Percentiles rank a stretch among this genome's conserved stretches.
phyloP scores from a whole-genome alignment of 106 monocot species.

The Chionographis japonica region DNA sequence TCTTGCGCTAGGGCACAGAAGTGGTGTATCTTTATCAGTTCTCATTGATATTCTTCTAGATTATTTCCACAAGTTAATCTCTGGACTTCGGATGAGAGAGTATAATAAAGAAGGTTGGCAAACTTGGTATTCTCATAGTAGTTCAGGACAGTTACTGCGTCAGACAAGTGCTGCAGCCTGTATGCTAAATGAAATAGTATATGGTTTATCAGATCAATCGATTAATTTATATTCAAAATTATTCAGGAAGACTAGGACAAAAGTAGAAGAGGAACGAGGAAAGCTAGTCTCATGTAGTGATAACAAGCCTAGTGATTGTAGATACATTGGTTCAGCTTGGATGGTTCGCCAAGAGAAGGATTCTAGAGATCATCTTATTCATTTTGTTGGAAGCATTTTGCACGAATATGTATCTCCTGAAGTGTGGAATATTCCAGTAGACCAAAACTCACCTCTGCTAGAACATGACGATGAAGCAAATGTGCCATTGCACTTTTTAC shows the following conservation, averaged over 20 bases:
- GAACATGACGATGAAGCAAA: slow-evolving; percentile 21
- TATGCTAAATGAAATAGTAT: slow-evolving; percentile 87
- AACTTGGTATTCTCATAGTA: slow-evolving; percentile 56
- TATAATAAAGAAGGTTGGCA: slow-evolving; percentile 62
- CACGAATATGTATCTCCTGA: slow-evolving; percentile 84
- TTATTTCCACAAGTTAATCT: slow-evolving; percentile 54
- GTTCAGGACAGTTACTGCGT: slow-evolving; percentile 57
- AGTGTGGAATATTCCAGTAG: slow-evolving; percentile 80
- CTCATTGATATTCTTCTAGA: slow-evolving; percentile 75
- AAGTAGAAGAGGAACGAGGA: slow-evolving; percentile 7
- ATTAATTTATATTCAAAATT: slow-evolving; percentile 25
- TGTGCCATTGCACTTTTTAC: slow-evolving; percentile 63
- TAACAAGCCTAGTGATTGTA: slow-evolving; percentile 6
- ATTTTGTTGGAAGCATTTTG: slow-evolving; percentile 78
- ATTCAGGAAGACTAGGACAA: slow-evolving; percentile 20
- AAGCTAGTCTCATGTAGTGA: neutral
- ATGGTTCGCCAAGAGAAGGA: slow-evolving; percentile 25
- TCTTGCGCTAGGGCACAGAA: slow-evolving; percentile 35
- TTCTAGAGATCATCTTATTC: slow-evolving; percentile 38
- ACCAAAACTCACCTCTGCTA: slow-evolving; percentile 33
- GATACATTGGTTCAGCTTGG: slow-evolving; percentile 31
- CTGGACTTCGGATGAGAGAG: slow-evolving; percentile 54
- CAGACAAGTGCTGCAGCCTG: slow-evolving; percentile 77
- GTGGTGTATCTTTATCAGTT: slow-evolving; percentile 38
- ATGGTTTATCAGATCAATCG: slow-evolving; percentile 63